Evolutionary conservation across 2,329 filamentous ascomycete genomes (phyloP).

Genomic region (Neofusicoccum parvum): DNA sequence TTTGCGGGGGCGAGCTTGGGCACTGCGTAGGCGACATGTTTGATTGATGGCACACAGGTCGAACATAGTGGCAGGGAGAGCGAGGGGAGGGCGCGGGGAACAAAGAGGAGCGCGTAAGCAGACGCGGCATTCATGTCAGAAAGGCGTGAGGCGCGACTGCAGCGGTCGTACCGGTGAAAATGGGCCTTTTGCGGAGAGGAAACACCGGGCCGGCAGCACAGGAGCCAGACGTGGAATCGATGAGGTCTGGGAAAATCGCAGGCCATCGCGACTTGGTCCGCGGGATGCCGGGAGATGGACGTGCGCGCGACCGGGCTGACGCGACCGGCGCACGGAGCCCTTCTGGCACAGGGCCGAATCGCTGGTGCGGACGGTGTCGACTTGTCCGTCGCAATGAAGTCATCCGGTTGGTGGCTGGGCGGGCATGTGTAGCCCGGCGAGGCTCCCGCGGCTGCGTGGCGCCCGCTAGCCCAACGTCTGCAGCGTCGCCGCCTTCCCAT

Average conservation of each 20-base stretch:
- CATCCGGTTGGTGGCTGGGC: constrained; percentile 12
- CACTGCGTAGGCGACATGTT: too few species aligned
- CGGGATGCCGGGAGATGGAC: constrained; percentile 2
- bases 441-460: neutral
- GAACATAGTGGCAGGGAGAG: too few species aligned
- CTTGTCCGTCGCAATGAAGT: neutral
- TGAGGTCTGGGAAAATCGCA: constrained; percentile 11
- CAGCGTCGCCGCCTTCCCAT: neutral
- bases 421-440: neutral
- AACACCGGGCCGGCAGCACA: neutral
- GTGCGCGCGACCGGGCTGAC: neutral
- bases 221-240: neutral
- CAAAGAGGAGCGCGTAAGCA: too few species aligned
- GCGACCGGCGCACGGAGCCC: constrained; percentile 11
- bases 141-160: too few species aligned
- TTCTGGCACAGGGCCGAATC: constrained; percentile 2
- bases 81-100: too few species aligned
- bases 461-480: constrained; percentile 3
- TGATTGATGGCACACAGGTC: too few species aligned
- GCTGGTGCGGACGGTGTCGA: neutral
- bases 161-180: neutral
- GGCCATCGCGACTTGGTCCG: neutral
- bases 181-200: neutral
- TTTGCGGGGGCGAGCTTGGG: too few species aligned
- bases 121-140: too few species aligned